Percentiles rank a stretch among this genome's conserved stretches.
Conservation (phyloP, 2,329 filamentous ascomycete species). For the Aspergillus flavus region DNA sequence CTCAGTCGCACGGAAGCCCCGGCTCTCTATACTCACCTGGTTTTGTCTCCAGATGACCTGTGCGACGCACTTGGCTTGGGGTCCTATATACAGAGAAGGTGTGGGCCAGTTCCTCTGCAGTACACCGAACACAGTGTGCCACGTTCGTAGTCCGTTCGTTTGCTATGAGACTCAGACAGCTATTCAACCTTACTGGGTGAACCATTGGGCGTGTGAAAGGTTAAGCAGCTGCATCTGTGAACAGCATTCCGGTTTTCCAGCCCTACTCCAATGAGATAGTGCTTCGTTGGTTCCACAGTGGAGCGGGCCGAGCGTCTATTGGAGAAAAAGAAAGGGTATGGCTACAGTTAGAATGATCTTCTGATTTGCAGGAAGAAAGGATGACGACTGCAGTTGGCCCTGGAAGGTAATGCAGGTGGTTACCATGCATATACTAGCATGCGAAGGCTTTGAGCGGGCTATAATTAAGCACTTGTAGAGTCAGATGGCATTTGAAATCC, state of each 20-base stretch:
- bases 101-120: not conserved
- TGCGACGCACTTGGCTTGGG: not conserved
- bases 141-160: not conserved
- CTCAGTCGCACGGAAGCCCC: not conserved
- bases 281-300: not conserved
- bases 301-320: not conserved
- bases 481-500: not conserved
- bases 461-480: rapidly evolving
- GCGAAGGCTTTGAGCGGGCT: not conserved
- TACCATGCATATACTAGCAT: not conserved
- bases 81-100: not conserved
- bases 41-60: not conserved
- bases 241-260: not conserved
- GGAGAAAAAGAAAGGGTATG: no score
- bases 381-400: not conserved
- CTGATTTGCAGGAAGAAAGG: not conserved
- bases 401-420: not conserved
- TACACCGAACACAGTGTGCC: not conserved
- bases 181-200: not conserved
- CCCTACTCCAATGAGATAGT: not conserved
- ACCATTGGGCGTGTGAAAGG: not conserved
- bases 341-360: not conserved
- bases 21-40: not conserved
- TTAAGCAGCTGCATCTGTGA: not conserved
- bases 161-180: not conserved